Evolutionary conservation across 192 early-diverging fungal species (phyloP).

Genomic region (Podila epigama): DNA sequence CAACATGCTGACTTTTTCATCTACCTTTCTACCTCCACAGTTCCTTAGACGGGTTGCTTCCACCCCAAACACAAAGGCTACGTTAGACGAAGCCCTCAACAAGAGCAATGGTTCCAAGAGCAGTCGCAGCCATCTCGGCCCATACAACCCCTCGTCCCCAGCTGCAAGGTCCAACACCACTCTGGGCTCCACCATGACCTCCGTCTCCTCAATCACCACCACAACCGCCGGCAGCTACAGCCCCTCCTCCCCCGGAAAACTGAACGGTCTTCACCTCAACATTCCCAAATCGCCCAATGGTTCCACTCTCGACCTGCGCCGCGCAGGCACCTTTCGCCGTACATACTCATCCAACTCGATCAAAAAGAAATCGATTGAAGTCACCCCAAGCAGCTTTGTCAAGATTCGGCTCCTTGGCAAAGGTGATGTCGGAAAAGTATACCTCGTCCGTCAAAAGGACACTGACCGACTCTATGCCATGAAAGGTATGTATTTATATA

Average conservation of each 20-base stretch:
- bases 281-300: slow-evolving; percentile 26
- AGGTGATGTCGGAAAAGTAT: slow-evolving; percentile 98
- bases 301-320: slow-evolving; percentile 39
- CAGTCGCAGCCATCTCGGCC: slow-evolving; percentile 17
- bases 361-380: slow-evolving; percentile 81
- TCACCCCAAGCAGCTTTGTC: slow-evolving; percentile 85
- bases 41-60: slow-evolving; percentile 59
- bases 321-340: slow-evolving; percentile 64
- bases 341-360: slow-evolving; percentile 86
- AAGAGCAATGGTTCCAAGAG: slow-evolving; percentile 10
- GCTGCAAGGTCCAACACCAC: slow-evolving; percentile 34
- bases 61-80: slow-evolving; percentile 54
- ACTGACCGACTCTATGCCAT: slow-evolving; percentile 89
- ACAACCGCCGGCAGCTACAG: slow-evolving; percentile 14
- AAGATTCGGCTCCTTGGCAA: slow-evolving; percentile 94
- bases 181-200: slow-evolving; percentile 36
- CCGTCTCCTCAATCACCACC: slow-evolving; percentile 2
- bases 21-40: slow-evolving; percentile 9
- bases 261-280: slow-evolving; percentile 13
- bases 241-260: slow-evolving; percentile 6
- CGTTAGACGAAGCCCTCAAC: slow-evolving; percentile 3
- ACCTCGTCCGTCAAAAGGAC: slow-evolving; percentile 88
- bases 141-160: slow-evolving; percentile 19
- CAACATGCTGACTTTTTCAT: slow-evolving; percentile 11
- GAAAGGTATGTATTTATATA: slow-evolving; percentile 86